Percentiles rank a stretch among this genome's conserved stretches.
Evolutionary conservation across 768 basidiomycete genomes (phyloP).

Genomic region (Boletus bicolor): DNA sequence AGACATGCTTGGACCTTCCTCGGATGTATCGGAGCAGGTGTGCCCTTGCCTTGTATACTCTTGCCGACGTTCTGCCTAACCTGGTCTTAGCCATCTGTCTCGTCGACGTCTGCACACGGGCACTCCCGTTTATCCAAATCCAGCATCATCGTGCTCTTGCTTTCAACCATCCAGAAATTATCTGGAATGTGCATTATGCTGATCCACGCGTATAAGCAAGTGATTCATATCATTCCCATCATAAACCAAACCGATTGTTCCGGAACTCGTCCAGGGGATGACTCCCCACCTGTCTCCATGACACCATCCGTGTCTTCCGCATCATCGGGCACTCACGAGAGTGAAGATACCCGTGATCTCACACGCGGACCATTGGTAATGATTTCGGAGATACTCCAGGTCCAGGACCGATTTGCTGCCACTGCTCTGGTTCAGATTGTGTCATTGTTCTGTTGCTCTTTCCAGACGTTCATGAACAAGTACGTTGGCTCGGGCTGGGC

Average conservation of each 20-base stretch:
- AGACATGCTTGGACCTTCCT: conserved; percentile 54
- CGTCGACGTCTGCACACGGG: conserved; percentile 26
- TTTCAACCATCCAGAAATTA: conserved; percentile 70
- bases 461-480: conserved; percentile 60
- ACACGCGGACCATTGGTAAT: conserved; percentile 43
- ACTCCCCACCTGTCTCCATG: background rate
- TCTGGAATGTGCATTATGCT: conserved; percentile 68
- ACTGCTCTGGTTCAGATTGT: conserved; percentile 44
- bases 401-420: conserved; percentile 47
- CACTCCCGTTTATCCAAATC: conserved; percentile 46
- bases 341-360: conserved; percentile 32
- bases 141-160: conserved; percentile 59
- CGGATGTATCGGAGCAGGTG: conserved; percentile 27
- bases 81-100: conserved; percentile 15
- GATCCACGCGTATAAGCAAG: conserved; percentile 65
- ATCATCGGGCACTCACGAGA: conserved; percentile 20
- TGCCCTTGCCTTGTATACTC: background rate
- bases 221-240: conserved; percentile 58
- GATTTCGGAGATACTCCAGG: conserved; percentile 48
- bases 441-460: conserved; percentile 44
- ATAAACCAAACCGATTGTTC: conserved; percentile 46
- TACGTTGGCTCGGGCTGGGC: conserved; percentile 23
- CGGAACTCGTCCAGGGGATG: background rate
- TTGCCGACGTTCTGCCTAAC: background rate
- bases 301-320: conserved; percentile 24